Evolutionary conservation across 2,329 filamentous ascomycete species (phyloP).

Genomic region (Anthostomella pinea): DNA sequence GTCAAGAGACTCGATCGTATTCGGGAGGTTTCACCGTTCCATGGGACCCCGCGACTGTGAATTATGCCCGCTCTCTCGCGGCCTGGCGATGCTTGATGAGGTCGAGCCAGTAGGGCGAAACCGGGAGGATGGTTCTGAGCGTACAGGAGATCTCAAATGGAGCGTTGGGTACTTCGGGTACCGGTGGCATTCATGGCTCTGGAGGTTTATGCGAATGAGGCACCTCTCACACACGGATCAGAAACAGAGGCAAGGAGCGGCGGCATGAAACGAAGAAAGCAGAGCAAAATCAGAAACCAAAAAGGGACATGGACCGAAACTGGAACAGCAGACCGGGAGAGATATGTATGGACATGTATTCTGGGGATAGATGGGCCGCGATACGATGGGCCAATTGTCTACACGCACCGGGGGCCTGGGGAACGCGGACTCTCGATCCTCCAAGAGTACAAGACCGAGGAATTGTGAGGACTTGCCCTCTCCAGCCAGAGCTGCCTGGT

Average conservation of each 20-base stretch:
- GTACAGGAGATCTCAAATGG: too few relatives aligned
- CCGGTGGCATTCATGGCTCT: constrained; percentile 21
- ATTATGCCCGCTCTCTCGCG: constrained; percentile 5
- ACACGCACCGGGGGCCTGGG: constrained; percentile 17
- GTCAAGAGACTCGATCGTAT: constrained; percentile 6
- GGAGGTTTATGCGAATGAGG: constrained; percentile 21
- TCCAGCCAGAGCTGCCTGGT: not conserved
- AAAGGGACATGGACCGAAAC: constrained; percentile 4
- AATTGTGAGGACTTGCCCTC: too few relatives aligned
- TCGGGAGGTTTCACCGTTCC: constrained; percentile 5
- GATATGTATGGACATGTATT: constrained; percentile 14
- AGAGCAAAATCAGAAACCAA: not conserved
- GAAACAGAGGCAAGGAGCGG: constrained; percentile 9
- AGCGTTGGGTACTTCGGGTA: too few relatives aligned
- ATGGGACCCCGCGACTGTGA: constrained; percentile 5
- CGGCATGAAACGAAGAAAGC: not conserved
- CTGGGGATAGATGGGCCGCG: constrained; percentile 14
- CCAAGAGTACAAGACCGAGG: constrained; percentile 5
- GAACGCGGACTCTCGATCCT: constrained; percentile 17
- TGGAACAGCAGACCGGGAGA: constrained; percentile 13
- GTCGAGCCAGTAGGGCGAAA: too few relatives aligned
- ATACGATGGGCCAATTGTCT: constrained; percentile 17
- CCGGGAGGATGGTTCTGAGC: too few relatives aligned
- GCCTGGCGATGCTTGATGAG: too few relatives aligned
- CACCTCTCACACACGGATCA: constrained; percentile 24